Conservation (phyloP, 768 basidiomycete species). For the Ramaria rubella region DNA sequence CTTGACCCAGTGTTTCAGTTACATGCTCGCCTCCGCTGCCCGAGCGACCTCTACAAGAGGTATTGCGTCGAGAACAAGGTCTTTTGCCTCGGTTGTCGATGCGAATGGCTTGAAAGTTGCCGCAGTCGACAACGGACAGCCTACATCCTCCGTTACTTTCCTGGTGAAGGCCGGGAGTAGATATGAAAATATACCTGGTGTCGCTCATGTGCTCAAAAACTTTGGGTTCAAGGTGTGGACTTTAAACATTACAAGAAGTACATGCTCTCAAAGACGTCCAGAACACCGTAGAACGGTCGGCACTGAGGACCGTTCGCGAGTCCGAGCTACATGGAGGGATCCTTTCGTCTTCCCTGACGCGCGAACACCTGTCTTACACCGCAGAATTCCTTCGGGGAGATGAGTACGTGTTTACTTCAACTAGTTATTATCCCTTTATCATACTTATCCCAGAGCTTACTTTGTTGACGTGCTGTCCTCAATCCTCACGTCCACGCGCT, state of each 20-base stretch:
- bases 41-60: slow-evolving; percentile 8
- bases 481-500: slow-evolving; percentile 76
- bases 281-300: slow-evolving; percentile 83
- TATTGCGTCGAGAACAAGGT: slow-evolving; percentile 12
- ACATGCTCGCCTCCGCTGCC: slow-evolving; percentile 10
- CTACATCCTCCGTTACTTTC: slow-evolving; percentile 81
- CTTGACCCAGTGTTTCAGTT: not conserved
- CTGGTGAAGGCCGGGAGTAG: slow-evolving; percentile 90
- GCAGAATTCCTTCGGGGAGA: slow-evolving; percentile 94
- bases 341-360: slow-evolving; percentile 72
- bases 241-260: not conserved
- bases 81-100: slow-evolving; percentile 80
- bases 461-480: slow-evolving; percentile 88
- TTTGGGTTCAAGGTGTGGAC: slow-evolving; percentile 90
- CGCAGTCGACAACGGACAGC: slow-evolving; percentile 72
- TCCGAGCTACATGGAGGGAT: slow-evolving; percentile 92
- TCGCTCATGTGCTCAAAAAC: slow-evolving; percentile 93
- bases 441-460: slow-evolving; percentile 51
- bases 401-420: slow-evolving; percentile 59
- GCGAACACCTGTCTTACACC: slow-evolving; percentile 89
- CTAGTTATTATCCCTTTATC: not conserved
- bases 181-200: slow-evolving; percentile 81
- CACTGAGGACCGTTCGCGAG: slow-evolving; percentile 85
- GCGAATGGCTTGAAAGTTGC: slow-evolving; percentile 80
- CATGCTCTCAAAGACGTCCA: slow-evolving; percentile 26